Evolutionary conservation across 2,329 filamentous ascomycete genomes (phyloP), one percentile per base, ranked within the genome.

Genomic region (Didymella pomorum): DNA sequence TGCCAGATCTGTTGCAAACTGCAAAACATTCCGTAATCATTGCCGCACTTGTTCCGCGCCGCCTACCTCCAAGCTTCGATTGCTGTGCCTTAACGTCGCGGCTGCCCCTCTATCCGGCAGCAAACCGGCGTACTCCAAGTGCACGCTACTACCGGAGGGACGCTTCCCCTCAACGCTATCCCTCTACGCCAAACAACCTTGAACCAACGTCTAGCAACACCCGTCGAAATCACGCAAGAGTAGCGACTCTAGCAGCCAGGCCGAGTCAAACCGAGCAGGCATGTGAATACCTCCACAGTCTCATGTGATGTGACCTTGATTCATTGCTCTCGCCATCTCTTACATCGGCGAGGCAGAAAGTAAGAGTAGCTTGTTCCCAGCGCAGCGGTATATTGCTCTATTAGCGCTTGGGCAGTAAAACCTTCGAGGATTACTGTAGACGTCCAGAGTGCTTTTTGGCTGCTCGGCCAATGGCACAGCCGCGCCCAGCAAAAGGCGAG

Each of bases 391-490:
- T 54, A 54, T 58, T 58, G 41, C 31, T 45, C 25, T 46, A 12
- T 20, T 58, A 58, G 50, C 56, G 49, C 41, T 53, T 53, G 39
- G 20, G 45, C 45, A 41, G 50, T 45, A 45, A 58, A 58, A 49
- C 50, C 37, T 53, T 53, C 10, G 23, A 52, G 35, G 21, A 49
- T 21, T 54, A 44, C 49, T 18, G 37, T 41, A 49, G 23, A 52
- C 29, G 33, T 52, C 18, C 21, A 44, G 18, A n/a, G 41, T 53
- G 39, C 56, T 53, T 68, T 66, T 66, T 56, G 48, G 16, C 39
- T 25, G 43, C 21, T 35, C 46, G 48, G 42, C 67, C 64, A 69
- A 67, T 68, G 14, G 44, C 28, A 39, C 41, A 14, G 12, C 31
- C 28, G 42, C 28, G 55, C 54, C 52, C 45, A 54, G 52, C 23